phyloP scores from a whole-genome alignment of 2,329 filamentous ascomycete species.

The Colletotrichum agaves region DNA sequence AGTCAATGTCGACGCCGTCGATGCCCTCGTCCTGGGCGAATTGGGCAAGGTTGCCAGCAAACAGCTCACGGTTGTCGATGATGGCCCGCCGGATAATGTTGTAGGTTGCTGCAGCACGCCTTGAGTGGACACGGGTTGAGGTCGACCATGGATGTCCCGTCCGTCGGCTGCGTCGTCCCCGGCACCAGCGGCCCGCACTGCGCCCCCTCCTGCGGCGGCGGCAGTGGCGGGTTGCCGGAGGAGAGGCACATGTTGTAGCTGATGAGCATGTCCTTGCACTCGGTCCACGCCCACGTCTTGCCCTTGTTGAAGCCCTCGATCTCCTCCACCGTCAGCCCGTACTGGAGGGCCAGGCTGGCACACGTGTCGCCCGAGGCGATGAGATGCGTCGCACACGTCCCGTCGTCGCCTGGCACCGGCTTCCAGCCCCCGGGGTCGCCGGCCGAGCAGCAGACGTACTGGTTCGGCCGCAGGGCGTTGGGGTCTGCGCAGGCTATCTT shows the following conservation, averaged over 20 bases:
- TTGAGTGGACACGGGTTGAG: slow-evolving; percentile 31
- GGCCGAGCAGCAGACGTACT: background rate
- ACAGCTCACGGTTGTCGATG: slow-evolving; percentile 43
- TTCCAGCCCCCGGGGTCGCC: background rate
- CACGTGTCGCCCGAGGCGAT: slow-evolving; percentile 7
- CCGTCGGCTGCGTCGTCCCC: background rate
- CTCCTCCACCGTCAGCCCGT: background rate
- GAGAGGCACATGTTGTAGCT: slow-evolving; percentile 22
- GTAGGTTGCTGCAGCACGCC: slow-evolving; percentile 38
- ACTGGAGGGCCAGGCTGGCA: background rate
- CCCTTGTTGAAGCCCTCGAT: slow-evolving; percentile 19
- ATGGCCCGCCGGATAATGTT: slow-evolving; percentile 48
- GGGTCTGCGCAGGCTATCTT: background rate
- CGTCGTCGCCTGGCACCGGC: slow-evolving; percentile 4
- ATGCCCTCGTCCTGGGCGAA: slow-evolving; percentile 46
- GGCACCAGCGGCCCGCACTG: slow-evolving; percentile 21
- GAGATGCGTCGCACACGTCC: slow-evolving; percentile 12
- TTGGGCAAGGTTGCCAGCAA: slow-evolving; percentile 44
- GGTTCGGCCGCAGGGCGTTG: background rate
- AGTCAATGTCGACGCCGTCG: slow-evolving; percentile 47
- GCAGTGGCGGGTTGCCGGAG: slow-evolving; percentile 6
- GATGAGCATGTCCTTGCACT: slow-evolving; percentile 7
- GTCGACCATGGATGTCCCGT: background rate
- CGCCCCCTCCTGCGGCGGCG: slow-evolving; percentile 9
- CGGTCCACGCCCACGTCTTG: slow-evolving; percentile 23